Base-by-base conservation (phyloP, 2,329 filamentous ascomycete species). In the Biscogniauxia mediterranea region DNA sequence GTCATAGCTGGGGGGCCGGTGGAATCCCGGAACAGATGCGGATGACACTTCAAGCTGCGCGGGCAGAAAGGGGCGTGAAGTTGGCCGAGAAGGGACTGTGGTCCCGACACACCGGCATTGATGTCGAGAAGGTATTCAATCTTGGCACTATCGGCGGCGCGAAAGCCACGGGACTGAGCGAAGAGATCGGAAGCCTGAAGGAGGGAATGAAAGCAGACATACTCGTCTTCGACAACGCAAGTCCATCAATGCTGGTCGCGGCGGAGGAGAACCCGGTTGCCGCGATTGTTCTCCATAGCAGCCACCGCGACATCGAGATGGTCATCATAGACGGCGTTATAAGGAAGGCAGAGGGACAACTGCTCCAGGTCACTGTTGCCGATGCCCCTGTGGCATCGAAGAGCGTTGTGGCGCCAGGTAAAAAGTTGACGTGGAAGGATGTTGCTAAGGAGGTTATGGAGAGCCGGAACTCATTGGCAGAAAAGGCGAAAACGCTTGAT, bases 121-220 rank as follows among this genome's bases (percentile, higher is more conserved):
- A 71, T 0, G 76, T 75, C 0, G 74, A 79, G 52, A 75, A 81
- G 49, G 79, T 74, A 2, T 83, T 81, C 68, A 82, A 83, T 62
- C 74, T 84, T 5, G 38, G 38, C 15, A 46, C 38, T 46, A 2
- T 46, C 17, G 38, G 73, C 1, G 80, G 80, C 0, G 80, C 80
- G 0, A 70, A 74, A 58, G 79, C 79, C 0, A 69, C 77, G 3
- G 74, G 77, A 1, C 73, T 82, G 74, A 74, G 74, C 20, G 67
- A 74, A 9, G 65, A 77, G 6, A 72, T 82, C 23, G 82, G 81
- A 0, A 77, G 74, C 19, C 72, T 85, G 49, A 70, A 70, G n/a
- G 77, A 76, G 13, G 80, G 81, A 0, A 79, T 78, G 62, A 70
- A 72, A 38, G 82, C 82, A 1, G 82, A 84, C 68, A 61, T 85